Evolutionary conservation across 495 filamentous ascomycete species (phyloP).

Genomic region (Penicillium silybi): DNA sequence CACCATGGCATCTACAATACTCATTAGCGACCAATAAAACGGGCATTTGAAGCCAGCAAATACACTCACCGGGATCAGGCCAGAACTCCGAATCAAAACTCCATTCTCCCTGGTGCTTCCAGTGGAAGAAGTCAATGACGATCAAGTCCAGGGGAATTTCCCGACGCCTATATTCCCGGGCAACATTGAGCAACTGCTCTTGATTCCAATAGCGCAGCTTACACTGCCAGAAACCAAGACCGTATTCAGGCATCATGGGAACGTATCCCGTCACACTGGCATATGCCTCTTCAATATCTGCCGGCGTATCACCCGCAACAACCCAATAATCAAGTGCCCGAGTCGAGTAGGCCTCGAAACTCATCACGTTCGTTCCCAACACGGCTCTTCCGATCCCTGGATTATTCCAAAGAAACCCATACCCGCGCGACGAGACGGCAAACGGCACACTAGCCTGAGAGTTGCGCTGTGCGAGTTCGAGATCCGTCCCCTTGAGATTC

Average conservation of each 20-base stretch:
- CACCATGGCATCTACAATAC: conserved; percentile 47
- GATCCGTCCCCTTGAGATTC: conserved; percentile 52
- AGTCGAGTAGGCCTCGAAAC: conserved; percentile 53
- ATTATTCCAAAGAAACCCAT: conserved; percentile 59
- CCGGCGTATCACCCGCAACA: conserved; percentile 50
- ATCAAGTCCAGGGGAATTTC: conserved; percentile 53
- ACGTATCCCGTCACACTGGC: conserved; percentile 47
- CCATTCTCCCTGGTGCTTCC: conserved; percentile 58
- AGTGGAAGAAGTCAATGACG: conserved; percentile 59
- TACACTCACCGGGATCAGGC: conserved; percentile 48
- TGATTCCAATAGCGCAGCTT: conserved; percentile 58
- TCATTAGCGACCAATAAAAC: not conserved
- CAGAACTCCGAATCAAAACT: conserved; percentile 54
- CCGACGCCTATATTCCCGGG: conserved; percentile 49
- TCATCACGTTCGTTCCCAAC: conserved; percentile 54
- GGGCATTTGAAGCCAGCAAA: not conserved
- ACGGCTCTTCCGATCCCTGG: conserved; percentile 53
- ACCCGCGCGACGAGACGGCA: conserved; percentile 49
- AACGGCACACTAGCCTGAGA: conserved; percentile 58
- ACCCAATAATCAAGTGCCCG: conserved; percentile 55
- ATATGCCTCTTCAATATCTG: conserved; percentile 51
- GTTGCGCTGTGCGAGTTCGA: conserved; percentile 59
- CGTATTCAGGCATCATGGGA: conserved; percentile 61
- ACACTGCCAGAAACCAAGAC: conserved; percentile 60
- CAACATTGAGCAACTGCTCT: conserved; percentile 51